These are phyloP conservation scores for Curvularia hawaiiensis DNA, from an alignment of 2,329 filamentous ascomycete genomes.

Conservation along the genomic window DNA sequence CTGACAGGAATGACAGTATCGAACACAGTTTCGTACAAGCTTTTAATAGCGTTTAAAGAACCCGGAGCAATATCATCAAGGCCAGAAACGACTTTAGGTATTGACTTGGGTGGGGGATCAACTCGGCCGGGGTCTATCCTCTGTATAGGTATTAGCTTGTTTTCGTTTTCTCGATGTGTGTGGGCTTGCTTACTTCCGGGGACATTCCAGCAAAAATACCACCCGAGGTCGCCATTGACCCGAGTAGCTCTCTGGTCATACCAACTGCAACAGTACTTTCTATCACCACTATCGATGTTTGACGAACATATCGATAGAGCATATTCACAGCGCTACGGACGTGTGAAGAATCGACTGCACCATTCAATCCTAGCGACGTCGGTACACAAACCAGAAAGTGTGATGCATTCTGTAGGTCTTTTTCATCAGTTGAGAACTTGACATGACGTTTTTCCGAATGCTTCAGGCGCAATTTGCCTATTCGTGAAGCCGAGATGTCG, in stretches of 20 bases:
- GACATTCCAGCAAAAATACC: constrained; percentile 52
- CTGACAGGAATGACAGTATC: constrained; percentile 57
- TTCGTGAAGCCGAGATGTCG: constrained; percentile 18
- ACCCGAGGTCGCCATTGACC: constrained; percentile 46
- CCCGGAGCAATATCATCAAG: constrained; percentile 40
- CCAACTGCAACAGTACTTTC: constrained; percentile 59
- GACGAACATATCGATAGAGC: constrained; percentile 50
- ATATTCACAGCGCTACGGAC: constrained; percentile 52
- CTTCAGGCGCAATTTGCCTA: constrained; percentile 4
- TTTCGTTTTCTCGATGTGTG: not conserved
- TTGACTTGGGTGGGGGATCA: constrained; percentile 45
- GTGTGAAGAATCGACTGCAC: constrained; percentile 56
- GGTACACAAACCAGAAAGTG: constrained; percentile 62
- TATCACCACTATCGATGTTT: constrained; percentile 56
- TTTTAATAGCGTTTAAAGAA: constrained; percentile 52
- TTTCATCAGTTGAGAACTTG: constrained; percentile 3
- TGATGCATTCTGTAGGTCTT: constrained; percentile 43
- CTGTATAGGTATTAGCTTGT: constrained; percentile 17
- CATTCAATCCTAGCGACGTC: constrained; percentile 55
- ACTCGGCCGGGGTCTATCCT: constrained; percentile 59
- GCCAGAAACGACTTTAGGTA: constrained; percentile 61
- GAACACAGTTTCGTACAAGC: constrained; percentile 57
- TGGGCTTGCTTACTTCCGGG: constrained; percentile 47
- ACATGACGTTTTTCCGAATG: not conserved
- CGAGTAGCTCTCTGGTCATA: constrained; percentile 59